Evolutionary conservation across 192 early-diverging fungal species (phyloP).

Genomic region (Gigaspora rosea): DNA sequence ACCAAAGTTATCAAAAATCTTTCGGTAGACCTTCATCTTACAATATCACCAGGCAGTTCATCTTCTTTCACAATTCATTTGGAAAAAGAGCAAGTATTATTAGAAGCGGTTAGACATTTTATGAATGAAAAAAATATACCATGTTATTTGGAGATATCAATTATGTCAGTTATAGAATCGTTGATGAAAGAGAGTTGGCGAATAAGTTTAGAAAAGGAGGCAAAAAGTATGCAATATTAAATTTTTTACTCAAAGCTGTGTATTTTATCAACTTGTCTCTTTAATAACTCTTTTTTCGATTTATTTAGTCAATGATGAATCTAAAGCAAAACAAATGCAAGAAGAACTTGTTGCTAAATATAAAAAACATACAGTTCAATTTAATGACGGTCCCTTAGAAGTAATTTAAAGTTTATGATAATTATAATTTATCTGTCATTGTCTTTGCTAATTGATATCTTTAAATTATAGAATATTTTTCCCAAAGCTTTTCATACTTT

Average conservation of each 20-base stretch:
- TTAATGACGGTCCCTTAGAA: conserved; percentile 16
- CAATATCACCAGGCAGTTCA: conserved; percentile 14
- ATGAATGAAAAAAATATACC: conserved; percentile 47
- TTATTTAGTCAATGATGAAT: not conserved
- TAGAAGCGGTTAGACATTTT: conserved; percentile 45
- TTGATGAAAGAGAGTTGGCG: conserved; percentile 42
- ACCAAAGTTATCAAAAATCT: conserved; percentile 31
- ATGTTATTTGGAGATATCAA: conserved; percentile 48
- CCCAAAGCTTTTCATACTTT: conserved; percentile 59
- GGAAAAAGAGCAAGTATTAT: conserved; percentile 44
- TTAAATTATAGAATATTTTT: conserved; percentile 51
- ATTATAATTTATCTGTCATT: not conserved
- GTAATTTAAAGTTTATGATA: not conserved
- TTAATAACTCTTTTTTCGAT: not conserved
- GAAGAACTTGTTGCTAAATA: conserved; percentile 21
- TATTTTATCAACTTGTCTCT: not conserved
- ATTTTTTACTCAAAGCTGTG: not conserved
- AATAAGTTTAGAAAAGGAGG: conserved; percentile 26
- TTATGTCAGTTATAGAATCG: conserved; percentile 46
- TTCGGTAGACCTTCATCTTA: conserved; percentile 16
- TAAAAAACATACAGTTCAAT: conserved; percentile 14
- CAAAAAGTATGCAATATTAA: conserved; percentile 19
- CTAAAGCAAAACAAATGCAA: not conserved
- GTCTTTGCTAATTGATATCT: not conserved
- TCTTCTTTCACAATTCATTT: conserved; percentile 29